Percentiles rank a stretch among this genome's conserved stretches.
phyloP scores from a whole-genome alignment of 108 stramenopile genomes.

The Pseudonitzschia delicatissima region DNA sequence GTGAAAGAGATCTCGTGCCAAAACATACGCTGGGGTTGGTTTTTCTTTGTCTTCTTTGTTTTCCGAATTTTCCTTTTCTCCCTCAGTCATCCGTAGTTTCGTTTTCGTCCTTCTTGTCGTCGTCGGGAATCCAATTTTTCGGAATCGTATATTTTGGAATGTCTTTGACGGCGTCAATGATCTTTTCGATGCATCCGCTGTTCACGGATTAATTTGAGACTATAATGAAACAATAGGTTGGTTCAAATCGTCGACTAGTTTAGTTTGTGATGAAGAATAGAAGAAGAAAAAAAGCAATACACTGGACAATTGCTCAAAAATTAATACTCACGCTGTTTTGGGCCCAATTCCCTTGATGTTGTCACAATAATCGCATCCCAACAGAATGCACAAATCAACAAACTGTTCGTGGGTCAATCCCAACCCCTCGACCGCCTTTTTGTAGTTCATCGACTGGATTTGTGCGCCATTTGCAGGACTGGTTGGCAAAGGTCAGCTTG shows the following conservation, averaged over 20 bases:
- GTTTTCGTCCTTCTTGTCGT: conserved; percentile 41
- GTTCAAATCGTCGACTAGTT: too few relatives aligned
- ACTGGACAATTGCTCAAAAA: neutral
- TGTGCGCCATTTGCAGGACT: conserved; percentile 40
- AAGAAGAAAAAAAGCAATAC: neutral
- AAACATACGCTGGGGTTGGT: conserved; percentile 73
- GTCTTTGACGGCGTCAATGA: conserved; percentile 57
- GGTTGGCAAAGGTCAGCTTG: conserved; percentile 90
- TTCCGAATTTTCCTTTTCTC: conserved; percentile 9
- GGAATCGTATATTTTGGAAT: conserved; percentile 81
- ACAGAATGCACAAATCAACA: conserved; percentile 96
- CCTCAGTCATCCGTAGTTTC: conserved; percentile 37
- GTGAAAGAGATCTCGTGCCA: conserved; percentile 85
- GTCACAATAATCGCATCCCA: conserved; percentile 98
- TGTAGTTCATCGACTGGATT: conserved; percentile 86
- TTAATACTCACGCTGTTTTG: conserved; percentile 74
- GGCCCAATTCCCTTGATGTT: conserved; percentile 96
- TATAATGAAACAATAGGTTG: neutral
- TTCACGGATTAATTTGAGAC: conserved; percentile 83
- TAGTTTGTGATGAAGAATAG: too few relatives aligned
- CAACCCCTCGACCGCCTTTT: conserved; percentile 88
- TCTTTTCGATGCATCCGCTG: conserved; percentile 85
- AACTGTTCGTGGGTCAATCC: conserved; percentile 94
- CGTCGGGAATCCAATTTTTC: conserved; percentile 68
- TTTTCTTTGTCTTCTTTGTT: neutral